Evolutionary conservation across 2,329 filamentous ascomycete species (phyloP).

Genomic region (Colletotrichum lupini): DNA sequence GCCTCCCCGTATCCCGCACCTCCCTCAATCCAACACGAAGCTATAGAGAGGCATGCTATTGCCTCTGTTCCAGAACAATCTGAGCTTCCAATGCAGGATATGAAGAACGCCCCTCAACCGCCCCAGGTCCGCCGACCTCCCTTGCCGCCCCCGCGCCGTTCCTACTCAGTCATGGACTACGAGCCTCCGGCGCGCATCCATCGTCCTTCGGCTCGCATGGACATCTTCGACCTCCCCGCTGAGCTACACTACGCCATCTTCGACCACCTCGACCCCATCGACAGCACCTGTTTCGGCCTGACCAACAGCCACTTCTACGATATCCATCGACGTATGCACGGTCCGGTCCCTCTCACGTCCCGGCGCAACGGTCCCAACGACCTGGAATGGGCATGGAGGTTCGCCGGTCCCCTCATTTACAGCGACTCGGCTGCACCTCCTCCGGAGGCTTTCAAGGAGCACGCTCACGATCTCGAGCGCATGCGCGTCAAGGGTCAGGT

Average conservation of each 20-base stretch:
- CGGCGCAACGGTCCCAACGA: conserved; percentile 71
- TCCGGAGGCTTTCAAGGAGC: conserved; percentile 20
- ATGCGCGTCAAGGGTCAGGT: conserved; percentile 68
- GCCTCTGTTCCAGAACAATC: conserved; percentile 35
- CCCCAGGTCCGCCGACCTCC: conserved; percentile 41
- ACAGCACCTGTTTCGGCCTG: conserved; percentile 71
- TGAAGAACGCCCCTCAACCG: conserved; percentile 35
- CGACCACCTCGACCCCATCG: conserved; percentile 72
- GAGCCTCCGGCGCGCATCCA: conserved; percentile 63
- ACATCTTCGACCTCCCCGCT: conserved; percentile 63
- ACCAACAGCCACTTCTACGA: conserved; percentile 68
- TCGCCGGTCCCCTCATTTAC: conserved; percentile 58
- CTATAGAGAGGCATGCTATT: conserved; percentile 23
- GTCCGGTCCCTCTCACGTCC: conserved; percentile 64
- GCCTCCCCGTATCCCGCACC: conserved; percentile 7
- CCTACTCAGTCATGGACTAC: conserved; percentile 70
- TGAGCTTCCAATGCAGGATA: conserved; percentile 35
- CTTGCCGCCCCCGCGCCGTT: conserved; percentile 62
- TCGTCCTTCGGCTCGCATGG: conserved; percentile 56
- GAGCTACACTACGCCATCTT: conserved; percentile 72
- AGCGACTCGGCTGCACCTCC: conserved; percentile 22
- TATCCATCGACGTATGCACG: conserved; percentile 67
- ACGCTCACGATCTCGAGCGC: conserved; percentile 50
- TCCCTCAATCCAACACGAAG: neutral
- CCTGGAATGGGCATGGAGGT: conserved; percentile 72